These are phyloP conservation scores for Trichoderma pleuroti DNA, from an alignment of 2,329 filamentous ascomycete genomes.

Conservation along the genomic window DNA sequence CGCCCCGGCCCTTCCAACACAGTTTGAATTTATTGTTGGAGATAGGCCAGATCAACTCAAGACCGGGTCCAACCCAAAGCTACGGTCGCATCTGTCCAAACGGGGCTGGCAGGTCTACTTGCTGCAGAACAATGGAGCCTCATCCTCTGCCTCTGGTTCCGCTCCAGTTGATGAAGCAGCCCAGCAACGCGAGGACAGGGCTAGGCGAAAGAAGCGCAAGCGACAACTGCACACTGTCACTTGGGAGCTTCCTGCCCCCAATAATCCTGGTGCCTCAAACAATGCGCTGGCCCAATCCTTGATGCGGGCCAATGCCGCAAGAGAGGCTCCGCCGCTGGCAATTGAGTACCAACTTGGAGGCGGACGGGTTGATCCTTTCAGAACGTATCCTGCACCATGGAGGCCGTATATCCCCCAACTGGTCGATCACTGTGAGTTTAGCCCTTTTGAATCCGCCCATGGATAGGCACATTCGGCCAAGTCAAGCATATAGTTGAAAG, in stretches of 20 bases:
- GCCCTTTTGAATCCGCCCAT: background rate
- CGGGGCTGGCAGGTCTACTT: slow-evolving; percentile 23
- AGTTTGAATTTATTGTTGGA: slow-evolving; percentile 26
- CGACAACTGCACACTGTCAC: slow-evolving; percentile 5
- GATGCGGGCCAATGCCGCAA: background rate
- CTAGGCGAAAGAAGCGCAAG: slow-evolving; percentile 13
- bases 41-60: slow-evolving; percentile 26
- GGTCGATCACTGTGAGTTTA: slow-evolving; percentile 28
- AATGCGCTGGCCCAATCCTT: background rate
- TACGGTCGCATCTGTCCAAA: slow-evolving; percentile 25
- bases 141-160: background rate
- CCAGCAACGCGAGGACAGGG: background rate
- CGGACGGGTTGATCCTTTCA: slow-evolving; percentile 28
- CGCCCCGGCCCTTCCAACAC: background rate
- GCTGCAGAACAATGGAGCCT: background rate
- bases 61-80: slow-evolving; percentile 19
- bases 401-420: slow-evolving; percentile 24
- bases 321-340: background rate
- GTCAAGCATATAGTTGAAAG: background rate
- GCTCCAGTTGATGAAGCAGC: background rate
- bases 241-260: background rate
- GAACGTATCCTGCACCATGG: slow-evolving; percentile 25
- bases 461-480: background rate
- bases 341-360: slow-evolving; percentile 26
- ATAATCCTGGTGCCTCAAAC: background rate